Conservation (phyloP, 1,139 yeast genomes). For the Debaryomyces sp. region DNA sequence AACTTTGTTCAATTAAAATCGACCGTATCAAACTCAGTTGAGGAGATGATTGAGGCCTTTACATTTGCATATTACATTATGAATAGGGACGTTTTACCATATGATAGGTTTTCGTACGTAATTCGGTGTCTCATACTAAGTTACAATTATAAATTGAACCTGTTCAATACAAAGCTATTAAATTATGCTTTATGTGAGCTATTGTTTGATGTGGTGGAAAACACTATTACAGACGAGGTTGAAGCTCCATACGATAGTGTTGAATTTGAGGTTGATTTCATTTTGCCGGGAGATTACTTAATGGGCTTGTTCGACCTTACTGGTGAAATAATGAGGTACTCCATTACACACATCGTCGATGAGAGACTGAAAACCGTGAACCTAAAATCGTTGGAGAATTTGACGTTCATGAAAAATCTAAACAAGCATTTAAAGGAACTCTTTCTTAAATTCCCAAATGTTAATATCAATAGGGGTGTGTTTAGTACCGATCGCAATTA, state of each 20-base stretch:
- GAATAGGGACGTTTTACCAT: slow-evolving; percentile 19
- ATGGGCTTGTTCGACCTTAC: slow-evolving; percentile 46
- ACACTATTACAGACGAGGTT: neutral
- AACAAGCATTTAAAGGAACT: slow-evolving; percentile 16
- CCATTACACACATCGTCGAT: slow-evolving; percentile 23
- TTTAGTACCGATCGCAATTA: slow-evolving; percentile 18
- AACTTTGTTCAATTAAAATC: slow-evolving; percentile 21
- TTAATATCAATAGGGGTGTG: slow-evolving; percentile 24
- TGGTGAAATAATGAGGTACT: slow-evolving; percentile 45
- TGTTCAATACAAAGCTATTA: slow-evolving; percentile 1
- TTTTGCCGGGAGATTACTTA: slow-evolving; percentile 32
- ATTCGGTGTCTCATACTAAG: slow-evolving; percentile 10
- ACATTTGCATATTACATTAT: slow-evolving; percentile 33
- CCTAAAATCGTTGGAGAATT: slow-evolving; percentile 14
- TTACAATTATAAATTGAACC: neutral
- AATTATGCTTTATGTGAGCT: slow-evolving; percentile 5
- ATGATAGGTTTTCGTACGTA: slow-evolving; percentile 17
- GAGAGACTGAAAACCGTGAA: slow-evolving; percentile 13
- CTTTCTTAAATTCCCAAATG: slow-evolving; percentile 22
- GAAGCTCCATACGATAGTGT: slow-evolving; percentile 2
- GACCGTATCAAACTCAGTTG: slow-evolving; percentile 30
- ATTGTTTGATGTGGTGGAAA: slow-evolving; percentile 3
- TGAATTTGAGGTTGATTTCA: slow-evolving; percentile 9
- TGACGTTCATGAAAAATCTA: slow-evolving; percentile 20
- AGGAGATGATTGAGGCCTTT: slow-evolving; percentile 44